Conservation (phyloP, 2,329 filamentous ascomycete species). For the Pseudogymnoascus sp. region DNA sequence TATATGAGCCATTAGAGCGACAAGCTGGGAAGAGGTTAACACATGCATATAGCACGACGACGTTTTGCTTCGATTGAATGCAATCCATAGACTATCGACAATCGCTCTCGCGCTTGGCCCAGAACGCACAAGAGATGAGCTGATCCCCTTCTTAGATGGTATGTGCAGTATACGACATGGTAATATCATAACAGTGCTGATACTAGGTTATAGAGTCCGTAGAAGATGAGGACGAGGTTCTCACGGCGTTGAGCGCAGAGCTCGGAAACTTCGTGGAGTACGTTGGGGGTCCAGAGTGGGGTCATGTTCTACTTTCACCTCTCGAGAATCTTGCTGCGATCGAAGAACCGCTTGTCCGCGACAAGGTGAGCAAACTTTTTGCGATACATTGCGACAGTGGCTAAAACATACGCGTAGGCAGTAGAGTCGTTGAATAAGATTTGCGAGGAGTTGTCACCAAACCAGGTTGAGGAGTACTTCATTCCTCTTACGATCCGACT, state of each 20-base stretch:
- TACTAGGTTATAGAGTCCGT: conserved; percentile 68
- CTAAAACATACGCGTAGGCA: conserved; percentile 50
- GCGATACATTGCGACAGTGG: neutral
- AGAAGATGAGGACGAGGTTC: conserved; percentile 96
- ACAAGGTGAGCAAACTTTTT: conserved; percentile 63
- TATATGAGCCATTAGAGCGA: conserved; percentile 12
- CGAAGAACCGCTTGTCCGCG: conserved; percentile 92
- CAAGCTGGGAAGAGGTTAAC: conserved; percentile 21
- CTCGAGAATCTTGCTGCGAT: conserved; percentile 97
- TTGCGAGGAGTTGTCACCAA: conserved; percentile 80
- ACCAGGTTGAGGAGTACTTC: conserved; percentile 96
- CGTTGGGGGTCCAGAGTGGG: conserved; percentile 87
- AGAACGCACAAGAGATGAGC: conserved; percentile 94
- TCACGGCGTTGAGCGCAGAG: conserved; percentile 95
- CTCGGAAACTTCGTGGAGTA: conserved; percentile 96
- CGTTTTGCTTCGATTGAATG: conserved; percentile 94
- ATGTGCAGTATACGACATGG: conserved; percentile 35
- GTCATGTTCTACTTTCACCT: conserved; percentile 91
- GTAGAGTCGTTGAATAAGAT: conserved; percentile 99
- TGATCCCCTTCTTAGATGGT: conserved; percentile 99
- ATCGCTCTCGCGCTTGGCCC: conserved; percentile 94
- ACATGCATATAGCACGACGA: conserved; percentile 74
- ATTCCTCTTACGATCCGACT: conserved; percentile 92
- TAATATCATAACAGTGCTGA: conserved; percentile 24
- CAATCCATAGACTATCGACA: conserved; percentile 94